Evolutionary conservation across 2,329 filamentous ascomycete species (phyloP).

Genomic region (Xylariaceae sp.): DNA sequence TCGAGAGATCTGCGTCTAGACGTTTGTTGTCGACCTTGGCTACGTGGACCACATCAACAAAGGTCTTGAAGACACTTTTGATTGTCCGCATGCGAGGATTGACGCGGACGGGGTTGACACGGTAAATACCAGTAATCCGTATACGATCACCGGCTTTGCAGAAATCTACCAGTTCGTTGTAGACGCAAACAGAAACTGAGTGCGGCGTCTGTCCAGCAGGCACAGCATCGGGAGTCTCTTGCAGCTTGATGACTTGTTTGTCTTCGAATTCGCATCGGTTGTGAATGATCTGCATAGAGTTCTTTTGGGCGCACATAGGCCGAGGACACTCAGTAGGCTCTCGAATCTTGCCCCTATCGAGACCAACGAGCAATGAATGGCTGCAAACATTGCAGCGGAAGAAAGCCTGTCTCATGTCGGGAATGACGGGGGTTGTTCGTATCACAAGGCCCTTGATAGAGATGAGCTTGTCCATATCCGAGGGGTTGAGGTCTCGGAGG

Average conservation of each 20-base stretch:
- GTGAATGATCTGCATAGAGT: conserved; percentile 98
- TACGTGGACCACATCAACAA: conserved; percentile 89
- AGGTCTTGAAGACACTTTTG: conserved; percentile 97
- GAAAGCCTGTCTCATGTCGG: conserved; percentile 98
- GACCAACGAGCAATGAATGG: conserved; percentile 81
- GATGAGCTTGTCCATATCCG: conserved; percentile 93
- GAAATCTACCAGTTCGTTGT: conserved; percentile 94
- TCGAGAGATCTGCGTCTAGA: conserved; percentile 84
- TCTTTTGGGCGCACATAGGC: conserved; percentile 71
- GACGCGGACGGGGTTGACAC: conserved; percentile 85
- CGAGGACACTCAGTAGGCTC: conserved; percentile 90
- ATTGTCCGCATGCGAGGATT: conserved; percentile 89
- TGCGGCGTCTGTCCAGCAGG: conserved; percentile 96
- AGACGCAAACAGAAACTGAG: conserved; percentile 91
- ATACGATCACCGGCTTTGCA: conserved; percentile 97
- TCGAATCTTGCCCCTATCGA: conserved; percentile 92
- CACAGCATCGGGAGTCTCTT: conserved; percentile 92
- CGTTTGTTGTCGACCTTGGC: conserved; percentile 96
- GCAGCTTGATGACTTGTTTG: conserved; percentile 97
- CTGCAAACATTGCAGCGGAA: conserved; percentile 94
- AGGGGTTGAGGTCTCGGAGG: conserved; percentile 87
- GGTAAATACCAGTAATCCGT: conserved; percentile 94
- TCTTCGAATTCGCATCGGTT: conserved; percentile 93
- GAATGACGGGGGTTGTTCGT: conserved; percentile 89
- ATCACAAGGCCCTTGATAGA: conserved; percentile 95